A percentile compares a stretch with the other conserved stretches of the same genome.
Evolutionary conservation across 1,284 basidiomycete species (phyloP).

Genomic region (Fomitiporia mediterranea): DNA sequence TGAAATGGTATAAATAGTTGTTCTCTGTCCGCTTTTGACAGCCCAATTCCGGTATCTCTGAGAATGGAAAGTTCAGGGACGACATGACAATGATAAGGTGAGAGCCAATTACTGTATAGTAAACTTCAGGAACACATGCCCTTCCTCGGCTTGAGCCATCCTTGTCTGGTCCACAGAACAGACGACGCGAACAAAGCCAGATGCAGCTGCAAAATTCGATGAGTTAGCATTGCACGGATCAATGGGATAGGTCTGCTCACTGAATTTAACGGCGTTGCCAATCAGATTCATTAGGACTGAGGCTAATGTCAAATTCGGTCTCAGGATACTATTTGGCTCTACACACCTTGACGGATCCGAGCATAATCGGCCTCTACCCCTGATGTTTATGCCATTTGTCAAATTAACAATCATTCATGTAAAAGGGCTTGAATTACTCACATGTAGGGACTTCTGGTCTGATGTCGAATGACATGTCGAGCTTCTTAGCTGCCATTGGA

Average conservation of each 20-base stretch:
- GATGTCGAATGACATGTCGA: constrained; percentile 68
- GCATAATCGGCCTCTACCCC: constrained; percentile 71
- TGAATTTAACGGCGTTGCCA: constrained; percentile 73
- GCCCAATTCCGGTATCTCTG: constrained; percentile 55
- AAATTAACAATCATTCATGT: not conserved
- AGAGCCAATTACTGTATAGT: constrained; percentile 48
- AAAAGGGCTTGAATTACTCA: constrained; percentile 28
- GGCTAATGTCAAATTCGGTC: constrained; percentile 12
- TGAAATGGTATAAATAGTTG: constrained; percentile 67
- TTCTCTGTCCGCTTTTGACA: constrained; percentile 59
- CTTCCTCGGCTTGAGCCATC: constrained; percentile 23
- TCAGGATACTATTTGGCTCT: not conserved
- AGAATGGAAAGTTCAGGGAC: not conserved
- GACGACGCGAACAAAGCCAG: constrained; percentile 55
- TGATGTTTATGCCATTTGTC: constrained; percentile 23
- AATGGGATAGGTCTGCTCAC: not conserved
- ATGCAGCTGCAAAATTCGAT: constrained; percentile 30
- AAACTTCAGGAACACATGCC: constrained; percentile 54
- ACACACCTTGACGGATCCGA: constrained; percentile 60
- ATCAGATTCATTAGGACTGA: constrained; percentile 70
- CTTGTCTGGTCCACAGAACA: constrained; percentile 46
- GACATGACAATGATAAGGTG: not conserved
- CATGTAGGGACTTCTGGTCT: constrained; percentile 58
- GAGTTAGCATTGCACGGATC: not conserved
- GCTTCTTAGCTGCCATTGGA: constrained; percentile 66